These are phyloP conservation scores for Citeromyces nyonsensis DNA, from an alignment of 805 yeast species.

Conservation along the genomic window DNA sequence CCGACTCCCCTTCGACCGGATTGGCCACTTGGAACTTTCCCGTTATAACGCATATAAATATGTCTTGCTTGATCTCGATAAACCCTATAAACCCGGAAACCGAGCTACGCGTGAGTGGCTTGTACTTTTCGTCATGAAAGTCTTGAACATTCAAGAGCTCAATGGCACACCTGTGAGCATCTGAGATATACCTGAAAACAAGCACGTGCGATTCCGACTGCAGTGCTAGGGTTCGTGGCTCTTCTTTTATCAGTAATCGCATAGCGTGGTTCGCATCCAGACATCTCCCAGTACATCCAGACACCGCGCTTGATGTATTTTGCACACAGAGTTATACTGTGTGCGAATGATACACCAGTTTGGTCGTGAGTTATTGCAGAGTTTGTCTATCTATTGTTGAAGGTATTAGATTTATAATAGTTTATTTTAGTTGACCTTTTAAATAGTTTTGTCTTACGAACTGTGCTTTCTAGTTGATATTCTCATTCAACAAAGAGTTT, in stretches of 20 bases:
- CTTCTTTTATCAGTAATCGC: conserved; percentile 19
- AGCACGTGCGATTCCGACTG: conserved; percentile 26
- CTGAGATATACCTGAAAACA: conserved; percentile 23
- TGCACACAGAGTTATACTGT: too few species aligned
- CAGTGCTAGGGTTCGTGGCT: conserved; percentile 23
- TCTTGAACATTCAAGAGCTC: conserved; percentile 26
- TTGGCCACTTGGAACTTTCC: conserved; percentile 65
- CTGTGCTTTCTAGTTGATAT: too few species aligned
- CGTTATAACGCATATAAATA: conserved; percentile 68
- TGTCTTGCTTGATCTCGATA: conserved; percentile 49
- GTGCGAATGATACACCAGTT: too few species aligned
- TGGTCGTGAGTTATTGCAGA: too few species aligned
- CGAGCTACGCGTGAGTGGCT: conserved; percentile 24
- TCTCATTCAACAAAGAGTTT: too few species aligned
- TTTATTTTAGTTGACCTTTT: too few species aligned
- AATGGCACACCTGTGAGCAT: conserved; percentile 25
- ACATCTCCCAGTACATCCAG: too few species aligned
- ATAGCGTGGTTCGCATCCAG: conserved; percentile 7
- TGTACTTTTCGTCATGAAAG: conserved; percentile 20
- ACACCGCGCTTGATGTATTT: too few species aligned
- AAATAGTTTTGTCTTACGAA: too few species aligned
- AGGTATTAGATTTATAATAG: too few species aligned
- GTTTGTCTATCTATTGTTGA: too few species aligned
- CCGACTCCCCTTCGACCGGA: conserved; percentile 68
- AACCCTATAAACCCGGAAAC: conserved; percentile 69